These are phyloP conservation scores for Mortierella sp. DNA, from an alignment of 371 early-diverging fungal species.

Conservation along the genomic window DNA sequence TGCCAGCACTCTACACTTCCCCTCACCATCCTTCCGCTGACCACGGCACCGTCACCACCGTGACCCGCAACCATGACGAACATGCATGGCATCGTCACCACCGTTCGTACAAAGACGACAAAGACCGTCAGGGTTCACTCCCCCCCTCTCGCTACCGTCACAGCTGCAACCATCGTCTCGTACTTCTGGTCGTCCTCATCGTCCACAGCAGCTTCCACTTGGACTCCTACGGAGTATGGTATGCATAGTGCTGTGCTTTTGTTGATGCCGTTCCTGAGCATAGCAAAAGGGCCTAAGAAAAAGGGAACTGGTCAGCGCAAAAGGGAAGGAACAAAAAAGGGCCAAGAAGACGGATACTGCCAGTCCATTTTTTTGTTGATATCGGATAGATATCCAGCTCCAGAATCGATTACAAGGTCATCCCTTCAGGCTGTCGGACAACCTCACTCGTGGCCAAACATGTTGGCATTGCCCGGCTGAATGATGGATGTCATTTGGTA, in stretches of 20 bases:
- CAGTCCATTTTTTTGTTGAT: not conserved
- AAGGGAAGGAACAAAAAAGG: no score
- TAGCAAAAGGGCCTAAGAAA: no score
- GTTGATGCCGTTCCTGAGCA: slow-evolving; percentile 56
- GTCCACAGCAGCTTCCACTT: not conserved
- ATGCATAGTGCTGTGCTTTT: slow-evolving; percentile 28
- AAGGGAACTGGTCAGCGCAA: no score
- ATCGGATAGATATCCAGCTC: slow-evolving; percentile 86
- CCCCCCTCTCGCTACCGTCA: not conserved
- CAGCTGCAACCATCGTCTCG: not conserved
- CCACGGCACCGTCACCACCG: no score
- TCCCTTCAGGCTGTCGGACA: slow-evolving; percentile 85
- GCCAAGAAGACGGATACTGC: no score
- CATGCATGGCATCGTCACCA: no score
- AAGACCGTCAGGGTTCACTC: slow-evolving; percentile 13
- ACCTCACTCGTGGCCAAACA: slow-evolving; percentile 89
- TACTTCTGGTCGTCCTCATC: not conserved
- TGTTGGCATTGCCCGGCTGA: slow-evolving; percentile 92
- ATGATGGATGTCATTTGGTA: slow-evolving; percentile 84
- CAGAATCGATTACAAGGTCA: slow-evolving; percentile 87
- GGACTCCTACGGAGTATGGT: slow-evolving; percentile 9
- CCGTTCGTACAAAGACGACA: not conserved
- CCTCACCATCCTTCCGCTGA: no score
- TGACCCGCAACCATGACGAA: no score
- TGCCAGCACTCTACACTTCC: no score